A percentile compares a stretch with the other conserved stretches of the same genome.
Conservation (phyloP, 2,329 filamentous ascomycete species). For the Corinectria fuckeliana region DNA sequence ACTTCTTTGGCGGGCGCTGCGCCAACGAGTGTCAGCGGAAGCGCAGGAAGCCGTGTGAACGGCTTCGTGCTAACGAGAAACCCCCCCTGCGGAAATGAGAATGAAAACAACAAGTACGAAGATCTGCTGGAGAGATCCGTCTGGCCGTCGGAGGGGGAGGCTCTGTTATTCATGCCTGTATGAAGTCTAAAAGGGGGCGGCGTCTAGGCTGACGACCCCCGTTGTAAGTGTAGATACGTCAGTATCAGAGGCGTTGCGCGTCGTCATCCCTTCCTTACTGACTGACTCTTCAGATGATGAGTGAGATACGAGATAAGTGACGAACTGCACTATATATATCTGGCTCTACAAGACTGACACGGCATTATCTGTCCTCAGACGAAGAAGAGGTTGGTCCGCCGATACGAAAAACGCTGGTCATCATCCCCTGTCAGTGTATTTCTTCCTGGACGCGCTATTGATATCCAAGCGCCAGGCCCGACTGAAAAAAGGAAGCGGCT, state of each 20-base stretch:
- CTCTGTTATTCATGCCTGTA: not conserved
- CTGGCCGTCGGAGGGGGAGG: not conserved
- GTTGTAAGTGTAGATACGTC: not conserved
- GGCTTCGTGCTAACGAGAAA: not conserved
- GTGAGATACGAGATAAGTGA: not conserved
- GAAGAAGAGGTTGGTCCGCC: slow-evolving; percentile 1
- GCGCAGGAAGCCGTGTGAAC: not conserved
- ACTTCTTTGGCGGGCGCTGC: slow-evolving; percentile 26
- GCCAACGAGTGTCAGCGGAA: slow-evolving; percentile 32
- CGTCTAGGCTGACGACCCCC: not conserved
- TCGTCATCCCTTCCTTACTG: no score
- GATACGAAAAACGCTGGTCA: not conserved
- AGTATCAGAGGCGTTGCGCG: not conserved
- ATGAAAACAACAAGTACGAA: no score
- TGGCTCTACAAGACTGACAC: not conserved
- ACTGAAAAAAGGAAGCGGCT: not conserved
- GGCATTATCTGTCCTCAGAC: not conserved
- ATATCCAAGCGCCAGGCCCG: slow-evolving; percentile 13
- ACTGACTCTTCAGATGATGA: not conserved
- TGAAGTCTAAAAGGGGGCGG: not conserved
- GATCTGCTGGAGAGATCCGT: slow-evolving; percentile 1
- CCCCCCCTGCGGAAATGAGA: not conserved
- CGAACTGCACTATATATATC: not conserved
- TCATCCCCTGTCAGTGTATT: slow-evolving; percentile 1
- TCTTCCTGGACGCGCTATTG: slow-evolving; percentile 5